Evolutionary conservation across 345 rosid genomes (phyloP), one percentile per base, ranked within the genome.

Genomic region (Eucalyptus curtisii): DNA sequence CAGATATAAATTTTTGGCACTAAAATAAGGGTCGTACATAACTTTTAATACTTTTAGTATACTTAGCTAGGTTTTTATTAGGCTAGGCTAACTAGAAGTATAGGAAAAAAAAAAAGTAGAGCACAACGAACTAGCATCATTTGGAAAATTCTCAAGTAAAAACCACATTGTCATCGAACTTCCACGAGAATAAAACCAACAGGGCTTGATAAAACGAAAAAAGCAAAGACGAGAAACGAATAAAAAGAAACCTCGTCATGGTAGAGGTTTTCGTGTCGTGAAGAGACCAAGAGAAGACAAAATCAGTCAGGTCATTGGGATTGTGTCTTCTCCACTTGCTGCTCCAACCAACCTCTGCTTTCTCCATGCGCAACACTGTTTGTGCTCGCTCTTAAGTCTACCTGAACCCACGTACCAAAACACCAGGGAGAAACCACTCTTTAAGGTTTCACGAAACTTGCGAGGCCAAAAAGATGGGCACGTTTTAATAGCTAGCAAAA

Each of bases 1-100:
- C 0, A 4, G 3, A 50, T 0, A 0, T 0, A 17, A 50, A 50
- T 50, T 50, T 50, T 17, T 17, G 0, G 0, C 8, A 17, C 4
- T 8, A 50, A 50, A 50, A 0, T 49, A 49, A 49, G 19, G 0
- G 2, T 0, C 8, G 17, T 50, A 50, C 8, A 50, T 50, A 50
- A 50, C 2, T 50, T 50, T 50, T 6, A 3, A 1, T 50, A 50
- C 0, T 50, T 50, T 50, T 17, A 50, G 3, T 1, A 17, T 17
- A 17, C 53, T 50, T 49, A 49, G 1, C 19, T 49, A 50, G 55
- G 55, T 50, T 50, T 50, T 50, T 7, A 50, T 50, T 50, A 50
- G 55, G 55, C 55, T 50, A 50, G 55, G 55, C 22, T 50, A 50
- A 50, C 55, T 50, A 7, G 9, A 52, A 52, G 2, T 0, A 52